Conservation (phyloP, 2,329 filamentous ascomycete species). For the Aspergillus awamori region DNA sequence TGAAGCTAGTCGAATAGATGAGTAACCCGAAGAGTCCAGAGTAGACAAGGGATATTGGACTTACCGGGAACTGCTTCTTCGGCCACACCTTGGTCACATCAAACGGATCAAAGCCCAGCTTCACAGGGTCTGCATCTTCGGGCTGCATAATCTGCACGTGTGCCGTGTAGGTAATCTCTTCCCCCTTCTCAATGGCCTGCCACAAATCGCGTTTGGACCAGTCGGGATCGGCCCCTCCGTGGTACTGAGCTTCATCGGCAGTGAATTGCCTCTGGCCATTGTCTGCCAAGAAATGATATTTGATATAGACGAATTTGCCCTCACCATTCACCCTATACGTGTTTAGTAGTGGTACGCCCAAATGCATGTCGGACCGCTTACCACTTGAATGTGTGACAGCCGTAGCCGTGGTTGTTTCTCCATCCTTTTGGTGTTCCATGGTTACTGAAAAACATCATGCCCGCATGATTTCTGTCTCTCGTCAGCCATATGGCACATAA, state of each 20-base stretch:
- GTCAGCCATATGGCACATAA: neutral
- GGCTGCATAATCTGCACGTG: conserved; percentile 52
- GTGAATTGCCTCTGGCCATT: conserved; percentile 54
- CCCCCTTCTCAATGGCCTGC: conserved; percentile 47
- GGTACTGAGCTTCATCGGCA: conserved; percentile 47
- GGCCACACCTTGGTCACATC: conserved; percentile 60
- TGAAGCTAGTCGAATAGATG: conserved; percentile 32
- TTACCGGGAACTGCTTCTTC: conserved; percentile 48
- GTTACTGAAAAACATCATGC: conserved; percentile 55
- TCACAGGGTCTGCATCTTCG: conserved; percentile 50
- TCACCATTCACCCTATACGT: conserved; percentile 46
- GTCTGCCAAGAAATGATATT: conserved; percentile 53
- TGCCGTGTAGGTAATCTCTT: conserved; percentile 49
- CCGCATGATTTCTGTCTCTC: conserved; percentile 46
- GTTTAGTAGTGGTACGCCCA: no score
- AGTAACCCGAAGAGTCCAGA: no score
- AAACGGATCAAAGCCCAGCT: conserved; percentile 57
- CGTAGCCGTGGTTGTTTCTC: conserved; percentile 48
- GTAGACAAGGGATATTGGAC: neutral
- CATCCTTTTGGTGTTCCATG: conserved; percentile 54
- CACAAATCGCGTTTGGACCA: conserved; percentile 54
- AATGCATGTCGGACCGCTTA: conserved; percentile 4
- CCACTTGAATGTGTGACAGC: conserved; percentile 54
- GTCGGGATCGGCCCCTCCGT: conserved; percentile 55
- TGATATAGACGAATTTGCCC: conserved; percentile 56